Evolutionary conservation across 2,329 filamentous ascomycete species (phyloP).

Genomic region (Phaeosphaeria sp.): DNA sequence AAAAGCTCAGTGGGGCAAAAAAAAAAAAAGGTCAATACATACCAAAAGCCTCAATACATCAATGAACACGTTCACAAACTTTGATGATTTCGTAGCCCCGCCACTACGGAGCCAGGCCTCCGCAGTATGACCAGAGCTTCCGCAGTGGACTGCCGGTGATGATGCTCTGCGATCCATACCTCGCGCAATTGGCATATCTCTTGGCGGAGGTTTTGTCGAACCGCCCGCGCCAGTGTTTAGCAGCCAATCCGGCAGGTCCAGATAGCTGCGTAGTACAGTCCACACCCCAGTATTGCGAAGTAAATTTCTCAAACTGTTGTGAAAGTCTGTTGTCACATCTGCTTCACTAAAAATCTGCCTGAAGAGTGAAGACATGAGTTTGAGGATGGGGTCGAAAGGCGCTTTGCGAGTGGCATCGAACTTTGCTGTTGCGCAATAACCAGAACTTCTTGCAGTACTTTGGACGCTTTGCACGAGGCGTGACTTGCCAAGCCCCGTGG

Average conservation of each 20-base stretch:
- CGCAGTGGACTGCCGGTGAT: slow-evolving; percentile 48
- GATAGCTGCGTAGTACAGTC: slow-evolving; percentile 61
- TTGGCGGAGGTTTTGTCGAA: slow-evolving; percentile 32
- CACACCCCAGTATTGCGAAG: slow-evolving; percentile 62
- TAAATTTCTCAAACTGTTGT: slow-evolving; percentile 63
- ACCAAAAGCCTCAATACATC: slow-evolving; percentile 80
- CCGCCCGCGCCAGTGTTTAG: slow-evolving; percentile 36
- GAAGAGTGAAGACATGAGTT: slow-evolving; percentile 66
- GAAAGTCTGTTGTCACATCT: slow-evolving; percentile 67
- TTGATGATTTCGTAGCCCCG: slow-evolving; percentile 62
- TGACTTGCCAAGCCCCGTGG: slow-evolving; percentile 66
- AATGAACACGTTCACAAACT: slow-evolving; percentile 85
- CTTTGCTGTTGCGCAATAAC: slow-evolving; percentile 67
- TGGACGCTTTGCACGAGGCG: slow-evolving; percentile 66
- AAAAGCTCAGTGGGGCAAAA: too few relatives aligned
- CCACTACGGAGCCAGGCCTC: slow-evolving; percentile 56
- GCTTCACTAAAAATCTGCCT: slow-evolving; percentile 71
- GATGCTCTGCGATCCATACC: slow-evolving; percentile 33
- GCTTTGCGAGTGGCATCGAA: slow-evolving; percentile 66
- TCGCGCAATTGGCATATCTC: slow-evolving; percentile 24
- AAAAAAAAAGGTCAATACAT: not conserved
- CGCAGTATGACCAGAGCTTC: slow-evolving; percentile 43
- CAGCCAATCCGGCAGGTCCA: slow-evolving; percentile 74
- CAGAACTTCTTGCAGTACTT: slow-evolving; percentile 61
- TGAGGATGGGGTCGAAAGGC: slow-evolving; percentile 68